These are phyloP conservation scores for Lasiosphaeria hispida DNA, from an alignment of 495 filamentous ascomycete genomes.

Conservation along the genomic window DNA sequence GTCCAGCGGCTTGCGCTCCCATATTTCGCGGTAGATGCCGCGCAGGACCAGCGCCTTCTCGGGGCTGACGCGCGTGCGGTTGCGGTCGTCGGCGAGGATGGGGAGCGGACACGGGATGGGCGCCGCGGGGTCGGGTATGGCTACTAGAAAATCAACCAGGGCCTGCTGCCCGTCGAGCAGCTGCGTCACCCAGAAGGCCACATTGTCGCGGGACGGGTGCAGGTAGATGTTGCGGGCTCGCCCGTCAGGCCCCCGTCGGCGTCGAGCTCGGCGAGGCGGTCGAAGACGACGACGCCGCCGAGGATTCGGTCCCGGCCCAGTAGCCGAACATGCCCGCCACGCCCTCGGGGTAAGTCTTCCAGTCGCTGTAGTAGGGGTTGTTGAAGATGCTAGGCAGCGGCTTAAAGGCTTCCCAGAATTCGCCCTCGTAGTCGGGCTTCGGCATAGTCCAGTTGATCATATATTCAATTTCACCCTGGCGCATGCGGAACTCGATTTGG, in stretches of 20 bases:
- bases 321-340: constrained; percentile 35
- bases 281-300: constrained; percentile 35
- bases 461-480: constrained; percentile 15
- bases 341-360: constrained; percentile 28
- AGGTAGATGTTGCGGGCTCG: constrained; percentile 22
- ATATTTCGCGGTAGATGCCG: constrained; percentile 22
- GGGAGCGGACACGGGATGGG: constrained; percentile 16
- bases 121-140: background rate
- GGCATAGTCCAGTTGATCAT: constrained; percentile 14
- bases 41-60: constrained; percentile 11
- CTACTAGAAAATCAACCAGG: constrained; percentile 24
- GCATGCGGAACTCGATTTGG: constrained; percentile 14
- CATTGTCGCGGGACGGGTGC: constrained; percentile 14
- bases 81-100: constrained; percentile 15
- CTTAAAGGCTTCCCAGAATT: background rate
- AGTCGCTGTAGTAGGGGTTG: constrained; percentile 23
- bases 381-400: constrained; percentile 23
- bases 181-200: constrained; percentile 19
- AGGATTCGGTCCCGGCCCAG: constrained; percentile 33
- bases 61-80: constrained; percentile 18
- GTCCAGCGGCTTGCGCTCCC: constrained; percentile 19
- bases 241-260: constrained; percentile 1
- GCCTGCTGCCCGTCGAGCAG: constrained; percentile 23
- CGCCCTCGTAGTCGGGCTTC: background rate
- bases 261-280: constrained; percentile 14